Evolutionary conservation across 176 grass and related monocot species (phyloP), one percentile per base, ranked within the genome.

Genomic region (Bonia amplexicaulis): DNA sequence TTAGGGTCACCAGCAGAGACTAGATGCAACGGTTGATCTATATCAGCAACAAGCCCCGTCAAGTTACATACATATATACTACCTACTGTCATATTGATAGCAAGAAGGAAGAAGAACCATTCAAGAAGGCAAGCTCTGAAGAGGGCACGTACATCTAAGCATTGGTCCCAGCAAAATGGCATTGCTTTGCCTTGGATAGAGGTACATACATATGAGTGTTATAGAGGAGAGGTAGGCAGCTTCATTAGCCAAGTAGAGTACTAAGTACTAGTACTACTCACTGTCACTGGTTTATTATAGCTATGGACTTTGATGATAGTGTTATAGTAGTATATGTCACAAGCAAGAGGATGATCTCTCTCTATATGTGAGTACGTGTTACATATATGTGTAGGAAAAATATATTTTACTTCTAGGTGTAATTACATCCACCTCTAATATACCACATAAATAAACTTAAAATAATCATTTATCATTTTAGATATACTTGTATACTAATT

Each of bases 1-100:
- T 96, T 77, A 69, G 88, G 22, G 66, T 99, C 69, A 94, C 66
- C 48, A 69, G 31, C 82, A 93, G 81, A 77, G 74, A 82, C 25
- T 66, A 66, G 42, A 41, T 29, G 65, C 15, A 33, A 6, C 48
- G 1, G 7, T 42, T 2, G 0, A 26, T 27, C 17, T 46, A 13
- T 23, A 35, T 49, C 3, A 37, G n/a, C 80, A 73, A 22, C 16
- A 23, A 37, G 25, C 26, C 33, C 53, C 6, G 7, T 8, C 33
- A 70, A 70, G 49, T 42, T 58, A 17, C 37, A 60, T 31, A 73
- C 13, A 71, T 19, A 45, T 11, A 49, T 11, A 2, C 48, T 42
- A 9, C 6, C 44, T 37, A 37, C 26, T 31, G 19, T 17, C 46
- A 26, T 25, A 5, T 13, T 48, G 44, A 60, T 66, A 17, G 76